Evolutionary conservation across 768 basidiomycete species (phyloP).

Genomic region (Hypsizygus marmoreus): DNA sequence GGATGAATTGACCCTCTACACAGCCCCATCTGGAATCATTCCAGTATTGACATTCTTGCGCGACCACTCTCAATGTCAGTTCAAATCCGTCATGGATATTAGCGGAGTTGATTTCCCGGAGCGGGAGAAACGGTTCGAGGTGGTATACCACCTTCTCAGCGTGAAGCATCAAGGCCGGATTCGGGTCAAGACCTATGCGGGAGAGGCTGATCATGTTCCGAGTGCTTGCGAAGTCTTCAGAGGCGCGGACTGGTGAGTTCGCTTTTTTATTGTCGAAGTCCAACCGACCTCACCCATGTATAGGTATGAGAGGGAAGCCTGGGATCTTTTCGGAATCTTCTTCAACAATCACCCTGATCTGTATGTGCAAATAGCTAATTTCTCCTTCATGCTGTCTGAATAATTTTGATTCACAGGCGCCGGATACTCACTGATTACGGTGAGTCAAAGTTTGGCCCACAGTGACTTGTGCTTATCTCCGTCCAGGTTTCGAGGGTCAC

Average conservation of each 20-base stretch:
- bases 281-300: background rate
- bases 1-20: constrained; percentile 92
- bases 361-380: constrained; percentile 45
- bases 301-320: constrained; percentile 96
- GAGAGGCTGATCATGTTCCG: constrained; percentile 90
- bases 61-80: constrained; percentile 95
- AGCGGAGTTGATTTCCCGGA: constrained; percentile 96
- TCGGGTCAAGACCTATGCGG: constrained; percentile 95
- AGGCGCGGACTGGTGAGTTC: constrained; percentile 90
- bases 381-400: constrained; percentile 6
- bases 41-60: constrained; percentile 91
- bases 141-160: constrained; percentile 94
- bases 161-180: constrained; percentile 78
- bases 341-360: constrained; percentile 96
- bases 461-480: constrained; percentile 12
- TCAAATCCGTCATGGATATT: constrained; percentile 91
- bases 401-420: constrained; percentile 59
- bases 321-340: constrained; percentile 98
- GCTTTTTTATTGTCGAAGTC: background rate
- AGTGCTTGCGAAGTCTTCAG: constrained; percentile 77
- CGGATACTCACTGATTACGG: constrained; percentile 99
- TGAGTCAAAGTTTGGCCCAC: constrained; percentile 23
- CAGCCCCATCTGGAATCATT: constrained; percentile 76
- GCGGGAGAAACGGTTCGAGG: constrained; percentile 90
- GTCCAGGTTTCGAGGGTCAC: constrained; percentile 90